Evolutionary conservation across 176 grass and related monocot genomes (phyloP).

Genomic region (Carex pumila): DNA sequence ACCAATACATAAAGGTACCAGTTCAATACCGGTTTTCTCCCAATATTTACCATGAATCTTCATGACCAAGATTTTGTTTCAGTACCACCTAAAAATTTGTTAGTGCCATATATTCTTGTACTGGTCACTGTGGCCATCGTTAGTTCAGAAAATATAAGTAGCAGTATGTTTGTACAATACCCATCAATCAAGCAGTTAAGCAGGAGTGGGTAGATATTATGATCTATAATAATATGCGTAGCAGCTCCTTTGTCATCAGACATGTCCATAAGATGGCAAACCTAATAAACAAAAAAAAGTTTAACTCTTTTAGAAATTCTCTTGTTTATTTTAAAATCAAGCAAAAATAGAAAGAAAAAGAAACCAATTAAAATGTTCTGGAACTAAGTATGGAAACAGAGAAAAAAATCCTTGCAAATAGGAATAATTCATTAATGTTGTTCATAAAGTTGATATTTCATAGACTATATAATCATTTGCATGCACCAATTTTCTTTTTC

Average conservation of each 20-base stretch:
- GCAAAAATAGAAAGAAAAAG: background rate
- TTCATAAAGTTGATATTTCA: background rate
- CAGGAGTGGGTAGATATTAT: slow-evolving; percentile 76
- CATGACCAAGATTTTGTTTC: background rate
- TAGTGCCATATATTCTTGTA: background rate
- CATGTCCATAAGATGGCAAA: slow-evolving; percentile 64
- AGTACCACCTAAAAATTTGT: background rate
- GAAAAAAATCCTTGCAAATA: background rate
- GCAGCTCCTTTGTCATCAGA: slow-evolving; percentile 36
- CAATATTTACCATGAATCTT: background rate
- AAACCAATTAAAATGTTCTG: background rate
- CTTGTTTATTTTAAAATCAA: background rate
- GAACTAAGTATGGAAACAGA: background rate
- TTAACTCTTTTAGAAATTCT: background rate
- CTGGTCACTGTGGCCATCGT: background rate
- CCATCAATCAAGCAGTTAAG: slow-evolving; percentile 77
- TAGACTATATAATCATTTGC: background rate
- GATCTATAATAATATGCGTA: slow-evolving; percentile 47
- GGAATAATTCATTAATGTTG: background rate
- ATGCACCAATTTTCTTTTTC: background rate
- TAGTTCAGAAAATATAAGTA: background rate
- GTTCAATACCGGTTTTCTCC: background rate
- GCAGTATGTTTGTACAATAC: slow-evolving; percentile 25
- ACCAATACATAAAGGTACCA: background rate
- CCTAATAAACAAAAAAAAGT: slow-evolving; percentile 28